phyloP scores from a whole-genome alignment of 2,329 filamentous ascomycete genomes.

The Exserohilum turcica region DNA sequence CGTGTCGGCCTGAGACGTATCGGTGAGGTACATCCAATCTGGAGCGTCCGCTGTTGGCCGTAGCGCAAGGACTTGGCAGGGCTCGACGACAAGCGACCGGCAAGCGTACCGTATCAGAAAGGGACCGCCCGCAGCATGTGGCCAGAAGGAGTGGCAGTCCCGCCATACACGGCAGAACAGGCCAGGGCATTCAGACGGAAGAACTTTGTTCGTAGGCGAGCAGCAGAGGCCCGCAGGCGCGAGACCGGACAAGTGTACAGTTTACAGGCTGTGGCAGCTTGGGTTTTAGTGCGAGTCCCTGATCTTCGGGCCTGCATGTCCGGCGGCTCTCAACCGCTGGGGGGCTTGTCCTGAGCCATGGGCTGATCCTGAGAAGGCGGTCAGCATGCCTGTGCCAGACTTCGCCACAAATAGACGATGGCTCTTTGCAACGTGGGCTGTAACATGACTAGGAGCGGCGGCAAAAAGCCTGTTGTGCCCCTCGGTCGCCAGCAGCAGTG shows the following conservation, averaged over 20 bases:
- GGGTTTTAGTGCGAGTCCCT: constrained; percentile 13
- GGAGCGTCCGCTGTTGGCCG: constrained; percentile 35
- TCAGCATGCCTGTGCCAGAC: constrained; percentile 28
- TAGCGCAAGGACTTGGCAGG: constrained; percentile 27
- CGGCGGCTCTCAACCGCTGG: constrained; percentile 15
- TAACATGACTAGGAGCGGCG: constrained; percentile 10
- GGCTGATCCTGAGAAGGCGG: constrained; percentile 26
- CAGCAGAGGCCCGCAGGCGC: not conserved
- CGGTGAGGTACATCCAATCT: constrained; percentile 33
- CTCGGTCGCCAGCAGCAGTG: not conserved
- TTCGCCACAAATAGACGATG: constrained; percentile 32
- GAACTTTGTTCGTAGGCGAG: not conserved
- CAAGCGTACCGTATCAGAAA: constrained; percentile 15
- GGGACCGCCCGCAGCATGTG: not conserved
- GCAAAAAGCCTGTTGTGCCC: constrained; percentile 3
- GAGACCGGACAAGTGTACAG: not conserved
- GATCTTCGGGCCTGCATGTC: constrained; percentile 24
- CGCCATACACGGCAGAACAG: not conserved
- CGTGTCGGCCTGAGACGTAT: constrained; percentile 26
- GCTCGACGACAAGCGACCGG: constrained; percentile 21
- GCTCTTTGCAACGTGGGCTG: constrained; percentile 26
- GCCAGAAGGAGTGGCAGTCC: not conserved
- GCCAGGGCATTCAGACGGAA: not conserved
- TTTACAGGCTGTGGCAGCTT: not conserved
- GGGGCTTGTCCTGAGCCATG: constrained; percentile 14